Base-by-base conservation (phyloP, 2,329 filamentous ascomycete species). In the Colletotrichum nymphaeae region DNA sequence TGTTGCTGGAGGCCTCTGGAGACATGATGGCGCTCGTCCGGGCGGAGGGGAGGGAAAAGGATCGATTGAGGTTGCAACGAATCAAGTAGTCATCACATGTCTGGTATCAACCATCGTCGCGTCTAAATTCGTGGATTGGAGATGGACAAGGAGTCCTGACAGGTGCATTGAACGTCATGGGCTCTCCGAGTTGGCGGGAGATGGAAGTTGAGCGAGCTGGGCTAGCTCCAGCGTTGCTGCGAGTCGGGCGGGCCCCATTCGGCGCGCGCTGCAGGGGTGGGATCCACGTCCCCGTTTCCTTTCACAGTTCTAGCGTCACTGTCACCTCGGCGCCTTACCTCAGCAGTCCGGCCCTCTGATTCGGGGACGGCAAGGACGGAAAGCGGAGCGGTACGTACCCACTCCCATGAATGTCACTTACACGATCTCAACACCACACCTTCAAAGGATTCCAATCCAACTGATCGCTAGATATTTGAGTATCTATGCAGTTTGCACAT, bases 1-100 rank as follows among this genome's bases (percentile, higher is more conserved):
- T 95, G 86, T 97, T 96, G 84, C 86, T 86, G 74, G 82, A 78
- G 76, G 79, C 81, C 78, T 88, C 86, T 77, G 86, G 82, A 77
- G 86, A 82, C 88, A 89, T 90, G 80, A 77, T 84, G 80, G 73
- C 72, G 66, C 72, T 74, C 72, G 68, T 74, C 63, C 37, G 42
- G 73, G 24, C 76, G 76, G 58, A 57, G 67, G 58, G 9, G 60
- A 58, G 49, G 58, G 24, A 26, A 57, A 37, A 66, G 37, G 30
- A 32, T 32, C 14, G 56, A 57, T 67, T 30, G 52, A 52, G 26
- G 32, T 53, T 42, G 59, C 68, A 63, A 73, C 63, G 30, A 63
- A 71, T 72, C 52, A 68, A 64, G 52, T 46, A 55, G 63, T 59
- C 69, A 64, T 69, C 49, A 73, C 67, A 75, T 75, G 53, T 71